Evolutionary conservation across 2,329 filamentous ascomycete species (phyloP), one percentile per base, ranked within the genome.

Genomic region (Ampelomyces quisqualis): DNA sequence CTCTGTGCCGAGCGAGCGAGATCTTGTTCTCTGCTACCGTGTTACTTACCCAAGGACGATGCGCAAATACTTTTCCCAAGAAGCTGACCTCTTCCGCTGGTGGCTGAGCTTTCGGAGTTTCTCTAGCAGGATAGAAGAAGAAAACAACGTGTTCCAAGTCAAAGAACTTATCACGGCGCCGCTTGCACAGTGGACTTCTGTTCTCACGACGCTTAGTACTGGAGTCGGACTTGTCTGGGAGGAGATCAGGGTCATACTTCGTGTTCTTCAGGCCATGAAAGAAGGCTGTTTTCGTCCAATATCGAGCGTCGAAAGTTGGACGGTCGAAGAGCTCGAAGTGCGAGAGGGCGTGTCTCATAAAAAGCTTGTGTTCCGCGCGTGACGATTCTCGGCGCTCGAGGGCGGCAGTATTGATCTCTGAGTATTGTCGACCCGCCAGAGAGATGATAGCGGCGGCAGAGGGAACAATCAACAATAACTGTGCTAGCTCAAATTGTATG

Each of bases 291-390:
- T 40, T 18, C 8, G 7, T 5, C 50, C 50, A 51, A 1, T 14
- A 28, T 9, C 14, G 11, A 5, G 18, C 20, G 8, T 44, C 20
- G 13, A 53, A 51, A 14, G 39, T 44, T 2, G 32, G 27, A 5
- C 47, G 39, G 11, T 50, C 51, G 9, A 53, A 23, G 8, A 53
- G 42, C 4, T 35, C n/a, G 9, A 41, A 40, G 19, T 53, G 33
- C n/a, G 22, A 11, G 6, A 26, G 14, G n/a, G 18, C 32, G 18
- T 53, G 40, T 6, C 30, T 42, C 14, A 51, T 11, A 27, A 51
- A 53, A 9, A 46, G 27, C 1, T 34, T 32, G 8, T 32, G 34
- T 5, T 31, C 37, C 13, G 32, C 30, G 5, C 14, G 22, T 5
- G 34, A 45, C 15, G 17, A 30, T 6, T 9, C 31, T 1, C 44